phyloP scores from a whole-genome alignment of 163 green algal species.

The Trebouxiophyceae sp. region DNA sequence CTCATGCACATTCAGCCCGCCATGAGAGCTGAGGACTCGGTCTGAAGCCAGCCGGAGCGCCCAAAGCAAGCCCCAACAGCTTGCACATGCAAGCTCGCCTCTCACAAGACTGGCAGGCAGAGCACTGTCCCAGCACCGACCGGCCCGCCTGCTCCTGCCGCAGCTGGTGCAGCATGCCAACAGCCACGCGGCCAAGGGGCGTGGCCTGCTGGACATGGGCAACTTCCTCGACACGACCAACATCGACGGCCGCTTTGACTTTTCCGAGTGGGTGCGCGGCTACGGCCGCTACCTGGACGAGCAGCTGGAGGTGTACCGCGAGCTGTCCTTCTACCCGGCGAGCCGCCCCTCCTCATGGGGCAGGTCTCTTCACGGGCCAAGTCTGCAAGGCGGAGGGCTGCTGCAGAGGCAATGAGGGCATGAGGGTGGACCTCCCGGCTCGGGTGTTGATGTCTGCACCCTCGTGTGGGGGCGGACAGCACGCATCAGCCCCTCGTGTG shows the following conservation, averaged over 20 bases:
- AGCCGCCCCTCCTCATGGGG: neutral
- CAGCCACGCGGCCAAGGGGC: constrained; percentile 26
- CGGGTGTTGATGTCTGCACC: no score
- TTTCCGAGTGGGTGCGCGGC: constrained; percentile 78
- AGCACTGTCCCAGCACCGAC: neutral
- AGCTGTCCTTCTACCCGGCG: constrained; percentile 50
- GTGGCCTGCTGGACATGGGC: constrained; percentile 43
- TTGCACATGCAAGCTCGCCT: neutral
- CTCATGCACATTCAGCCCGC: no score
- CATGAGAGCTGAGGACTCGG: no score
- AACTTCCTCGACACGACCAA: constrained; percentile 80
- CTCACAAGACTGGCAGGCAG: neutral
- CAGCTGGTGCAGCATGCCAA: constrained; percentile 38
- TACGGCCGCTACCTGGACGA: constrained; percentile 93
- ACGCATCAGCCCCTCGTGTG: no score
- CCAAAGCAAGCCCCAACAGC: no score
- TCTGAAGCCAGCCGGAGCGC: no score
- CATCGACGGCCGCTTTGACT: constrained; percentile 61
- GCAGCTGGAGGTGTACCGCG: constrained; percentile 48
- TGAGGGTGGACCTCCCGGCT: no score
- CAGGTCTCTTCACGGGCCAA: no score
- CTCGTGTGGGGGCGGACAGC: no score
- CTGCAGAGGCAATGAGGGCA: no score
- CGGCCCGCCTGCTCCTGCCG: no score
- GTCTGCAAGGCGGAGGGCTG: no score